phyloP scores from a whole-genome alignment of 257 asterid species.

The Thymus mandschuricus region DNA sequence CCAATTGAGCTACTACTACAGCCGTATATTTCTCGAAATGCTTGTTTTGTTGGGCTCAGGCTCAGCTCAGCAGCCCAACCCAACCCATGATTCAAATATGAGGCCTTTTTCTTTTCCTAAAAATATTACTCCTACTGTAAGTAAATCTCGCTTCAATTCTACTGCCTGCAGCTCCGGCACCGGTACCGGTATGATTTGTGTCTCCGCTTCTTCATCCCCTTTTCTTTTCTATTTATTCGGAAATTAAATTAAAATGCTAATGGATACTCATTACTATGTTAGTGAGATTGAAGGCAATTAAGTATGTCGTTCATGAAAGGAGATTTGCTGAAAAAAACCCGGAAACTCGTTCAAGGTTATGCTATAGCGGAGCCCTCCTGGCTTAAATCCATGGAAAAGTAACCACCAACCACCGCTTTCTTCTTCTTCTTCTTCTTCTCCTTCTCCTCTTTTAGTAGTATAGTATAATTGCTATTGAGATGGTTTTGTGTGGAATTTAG shows the following conservation, averaged over 20 bases:
- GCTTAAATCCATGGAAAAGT: conserved; percentile 98
- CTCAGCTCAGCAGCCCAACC: too few relatives aligned
- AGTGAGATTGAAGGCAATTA: conserved; percentile 21
- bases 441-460: too few relatives aligned
- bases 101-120: too few relatives aligned
- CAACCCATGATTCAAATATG: too few relatives aligned
- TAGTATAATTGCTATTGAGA: neutral
- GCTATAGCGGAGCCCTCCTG: conserved; percentile 90
- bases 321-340: conserved; percentile 69
- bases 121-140: too few relatives aligned
- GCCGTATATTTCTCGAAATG: too few relatives aligned
- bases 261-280: neutral
- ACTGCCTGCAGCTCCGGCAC: neutral
- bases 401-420: neutral
- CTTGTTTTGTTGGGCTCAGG: too few relatives aligned
- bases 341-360: conserved; percentile 86
- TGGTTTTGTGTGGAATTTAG: conserved; percentile 40
- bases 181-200: neutral
- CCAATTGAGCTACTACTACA: too few relatives aligned
- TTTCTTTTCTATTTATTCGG: too few relatives aligned
- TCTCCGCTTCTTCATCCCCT: neutral
- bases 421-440: too few relatives aligned
- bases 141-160: neutral
- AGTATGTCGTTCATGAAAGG: conserved; percentile 89
- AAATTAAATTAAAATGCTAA: neutral